phyloP scores from a whole-genome alignment of 768 basidiomycete genomes.

The Trametes sanguinea region DNA sequence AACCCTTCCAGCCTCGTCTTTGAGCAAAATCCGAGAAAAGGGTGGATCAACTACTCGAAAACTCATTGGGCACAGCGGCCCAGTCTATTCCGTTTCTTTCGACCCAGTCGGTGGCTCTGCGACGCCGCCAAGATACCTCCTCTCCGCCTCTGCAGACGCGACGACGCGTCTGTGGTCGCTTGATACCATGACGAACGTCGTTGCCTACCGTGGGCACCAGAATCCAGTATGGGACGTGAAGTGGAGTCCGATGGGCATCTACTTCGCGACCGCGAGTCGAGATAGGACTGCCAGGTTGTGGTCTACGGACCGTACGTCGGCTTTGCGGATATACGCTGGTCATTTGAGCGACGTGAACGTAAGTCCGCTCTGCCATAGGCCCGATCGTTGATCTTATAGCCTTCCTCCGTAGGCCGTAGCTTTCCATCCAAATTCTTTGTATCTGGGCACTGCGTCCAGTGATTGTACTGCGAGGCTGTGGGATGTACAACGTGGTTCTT shows the following conservation, averaged over 20 bases:
- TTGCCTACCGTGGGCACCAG: conserved; percentile 93
- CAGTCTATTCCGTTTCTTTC: conserved; percentile 92
- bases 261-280: conserved; percentile 94
- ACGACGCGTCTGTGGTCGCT: conserved; percentile 93
- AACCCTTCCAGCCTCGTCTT: conserved; percentile 49
- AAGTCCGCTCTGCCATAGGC: conserved; percentile 37
- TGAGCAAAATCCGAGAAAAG: conserved; percentile 73
- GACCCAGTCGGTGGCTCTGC: conserved; percentile 90
- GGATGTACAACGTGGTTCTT: conserved; percentile 96
- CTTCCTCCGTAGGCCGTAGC: conserved; percentile 68
- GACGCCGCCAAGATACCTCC: conserved; percentile 78
- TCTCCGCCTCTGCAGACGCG: conserved; percentile 91
- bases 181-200: conserved; percentile 91
- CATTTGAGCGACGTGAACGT: conserved; percentile 98
- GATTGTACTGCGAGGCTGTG: conserved; percentile 96
- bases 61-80: conserved; percentile 94
- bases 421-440: conserved; percentile 98
- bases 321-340: conserved; percentile 90
- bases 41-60: conserved; percentile 88
- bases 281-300: conserved; percentile 95
- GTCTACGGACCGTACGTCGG: conserved; percentile 89
- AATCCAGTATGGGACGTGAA: conserved; percentile 99
- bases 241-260: conserved; percentile 98
- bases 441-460: conserved; percentile 94
- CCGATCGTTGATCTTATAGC: not conserved